phyloP scores from a whole-genome alignment of 2,329 filamentous ascomycete genomes.

The Apiospora pterosperma region DNA sequence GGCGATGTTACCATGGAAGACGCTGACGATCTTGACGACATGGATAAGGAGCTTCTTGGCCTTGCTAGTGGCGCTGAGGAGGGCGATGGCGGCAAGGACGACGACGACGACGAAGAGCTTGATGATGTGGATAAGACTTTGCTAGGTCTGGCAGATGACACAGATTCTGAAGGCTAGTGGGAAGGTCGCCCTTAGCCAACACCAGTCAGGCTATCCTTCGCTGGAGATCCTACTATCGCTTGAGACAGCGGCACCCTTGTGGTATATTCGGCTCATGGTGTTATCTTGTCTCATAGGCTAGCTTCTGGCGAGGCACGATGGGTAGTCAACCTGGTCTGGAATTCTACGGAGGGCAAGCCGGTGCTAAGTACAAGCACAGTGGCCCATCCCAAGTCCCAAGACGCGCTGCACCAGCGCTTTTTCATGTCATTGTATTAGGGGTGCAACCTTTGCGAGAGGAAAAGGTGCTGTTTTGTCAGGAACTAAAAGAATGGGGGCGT shows the following conservation, averaged over 20 bases:
- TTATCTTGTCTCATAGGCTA: not conserved
- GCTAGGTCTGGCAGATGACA: slow-evolving; percentile 24
- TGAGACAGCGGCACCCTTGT: not conserved
- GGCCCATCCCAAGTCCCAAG: not conserved
- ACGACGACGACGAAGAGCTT: slow-evolving; percentile 39
- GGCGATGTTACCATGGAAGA: slow-evolving; percentile 43
- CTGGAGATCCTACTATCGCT: not conserved
- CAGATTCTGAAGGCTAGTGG: slow-evolving; percentile 1
- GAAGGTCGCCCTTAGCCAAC: not conserved
- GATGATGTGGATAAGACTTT: slow-evolving; percentile 29
- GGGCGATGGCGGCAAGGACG: slow-evolving; percentile 40
- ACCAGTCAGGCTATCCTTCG: not conserved
- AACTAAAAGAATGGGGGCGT: not conserved
- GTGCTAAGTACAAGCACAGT: not conserved
- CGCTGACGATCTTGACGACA: slow-evolving; percentile 52
- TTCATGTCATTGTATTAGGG: not conserved
- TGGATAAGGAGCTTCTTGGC: slow-evolving; percentile 49
- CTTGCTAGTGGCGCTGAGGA: slow-evolving; percentile 43
- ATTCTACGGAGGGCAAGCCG: not conserved
- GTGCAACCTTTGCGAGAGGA: not conserved
- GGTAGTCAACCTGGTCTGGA: not conserved
- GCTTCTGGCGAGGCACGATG: not conserved
- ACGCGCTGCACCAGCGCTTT: not conserved
- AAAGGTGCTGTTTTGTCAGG: not conserved
- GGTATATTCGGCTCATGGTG: not conserved